Evolutionary conservation across 2,329 filamentous ascomycete genomes (phyloP).

Genomic region (Ophiostoma sp.): DNA sequence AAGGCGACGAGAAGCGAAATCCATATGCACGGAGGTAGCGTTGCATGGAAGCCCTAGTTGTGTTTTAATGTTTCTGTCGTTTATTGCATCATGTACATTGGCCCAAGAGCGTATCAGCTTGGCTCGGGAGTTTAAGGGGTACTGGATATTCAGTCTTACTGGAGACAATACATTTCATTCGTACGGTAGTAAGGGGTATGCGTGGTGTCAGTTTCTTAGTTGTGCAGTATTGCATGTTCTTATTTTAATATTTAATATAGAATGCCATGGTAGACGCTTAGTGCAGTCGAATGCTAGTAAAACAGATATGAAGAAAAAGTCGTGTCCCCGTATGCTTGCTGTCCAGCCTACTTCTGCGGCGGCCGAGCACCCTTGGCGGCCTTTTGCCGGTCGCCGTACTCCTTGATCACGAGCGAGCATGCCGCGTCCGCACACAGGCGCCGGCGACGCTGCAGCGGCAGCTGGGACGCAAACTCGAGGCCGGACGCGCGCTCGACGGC

Average conservation of each 20-base stretch:
- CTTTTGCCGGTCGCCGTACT: slow-evolving; percentile 63
- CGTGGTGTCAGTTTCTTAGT: no score
- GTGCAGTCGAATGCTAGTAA: not conserved
- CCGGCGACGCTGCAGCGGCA: slow-evolving; percentile 68
- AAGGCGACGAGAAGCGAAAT: slow-evolving; percentile 38
- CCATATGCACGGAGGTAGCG: not conserved
- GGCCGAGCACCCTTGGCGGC: slow-evolving; percentile 32
- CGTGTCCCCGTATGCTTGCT: not conserved
- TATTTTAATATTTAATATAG: not conserved
- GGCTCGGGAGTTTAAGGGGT: not conserved
- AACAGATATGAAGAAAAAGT: not conserved
- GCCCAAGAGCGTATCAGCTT: not conserved
- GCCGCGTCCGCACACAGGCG: slow-evolving; percentile 79
- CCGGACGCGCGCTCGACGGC: slow-evolving; percentile 87
- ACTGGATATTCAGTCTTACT: not conserved
- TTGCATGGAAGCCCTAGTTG: not conserved
- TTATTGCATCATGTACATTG: not conserved
- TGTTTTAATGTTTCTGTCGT: not conserved
- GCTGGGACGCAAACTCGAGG: slow-evolving; percentile 78
- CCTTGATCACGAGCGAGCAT: slow-evolving; percentile 76
- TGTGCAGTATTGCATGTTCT: not conserved
- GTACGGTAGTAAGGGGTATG: no score
- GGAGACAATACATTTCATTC: not conserved
- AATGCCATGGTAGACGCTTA: not conserved
- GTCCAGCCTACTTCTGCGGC: slow-evolving; percentile 22